These are phyloP conservation scores for Penicillium griseofulvum DNA, from an alignment of 2,329 filamentous ascomycete genomes.

Conservation along the genomic window DNA sequence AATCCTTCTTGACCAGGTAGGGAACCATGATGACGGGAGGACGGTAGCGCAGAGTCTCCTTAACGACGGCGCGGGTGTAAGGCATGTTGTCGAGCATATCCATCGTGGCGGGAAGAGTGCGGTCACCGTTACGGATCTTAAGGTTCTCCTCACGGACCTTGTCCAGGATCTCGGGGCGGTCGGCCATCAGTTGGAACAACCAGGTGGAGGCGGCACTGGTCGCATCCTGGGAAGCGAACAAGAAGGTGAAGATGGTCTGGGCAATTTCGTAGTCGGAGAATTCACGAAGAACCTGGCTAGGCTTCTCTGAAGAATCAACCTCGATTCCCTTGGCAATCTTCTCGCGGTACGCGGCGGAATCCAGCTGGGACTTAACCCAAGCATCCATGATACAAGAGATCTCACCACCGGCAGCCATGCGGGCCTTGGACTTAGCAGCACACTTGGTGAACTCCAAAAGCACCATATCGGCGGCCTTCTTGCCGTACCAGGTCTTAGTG, in stretches of 20 bases:
- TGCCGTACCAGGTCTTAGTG: conserved; percentile 96
- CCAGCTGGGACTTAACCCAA: conserved; percentile 86
- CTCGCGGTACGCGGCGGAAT: conserved; percentile 78
- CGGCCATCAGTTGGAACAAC: conserved; percentile 91
- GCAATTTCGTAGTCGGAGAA: conserved; percentile 90
- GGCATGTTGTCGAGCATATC: conserved; percentile 84
- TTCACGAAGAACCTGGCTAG: conserved; percentile 73
- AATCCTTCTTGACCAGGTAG: conserved; percentile 90
- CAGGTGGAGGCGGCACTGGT: conserved; percentile 91
- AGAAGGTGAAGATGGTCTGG: conserved; percentile 91
- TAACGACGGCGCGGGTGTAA: conserved; percentile 89
- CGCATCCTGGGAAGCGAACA: conserved; percentile 96
- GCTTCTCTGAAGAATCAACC: conserved; percentile 73
- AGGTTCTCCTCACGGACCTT: conserved; percentile 91
- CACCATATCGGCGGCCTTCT: conserved; percentile 92
- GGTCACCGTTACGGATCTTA: conserved; percentile 69
- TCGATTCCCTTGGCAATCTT: conserved; percentile 69
- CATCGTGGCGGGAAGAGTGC: conserved; percentile 68
- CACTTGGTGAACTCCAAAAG: conserved; percentile 86
- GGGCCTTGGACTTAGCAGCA: conserved; percentile 86
- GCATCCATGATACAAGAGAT: conserved; percentile 92
- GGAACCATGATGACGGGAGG: conserved; percentile 97
- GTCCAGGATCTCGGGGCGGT: conserved; percentile 87
- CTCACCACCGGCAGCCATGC: conserved; percentile 84
- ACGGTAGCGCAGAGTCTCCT: conserved; percentile 87